Percentiles rank a stretch among this genome's conserved stretches.
Evolutionary conservation across 2,329 filamentous ascomycete genomes (phyloP).

Genomic region (Epichloe glyceriae): DNA sequence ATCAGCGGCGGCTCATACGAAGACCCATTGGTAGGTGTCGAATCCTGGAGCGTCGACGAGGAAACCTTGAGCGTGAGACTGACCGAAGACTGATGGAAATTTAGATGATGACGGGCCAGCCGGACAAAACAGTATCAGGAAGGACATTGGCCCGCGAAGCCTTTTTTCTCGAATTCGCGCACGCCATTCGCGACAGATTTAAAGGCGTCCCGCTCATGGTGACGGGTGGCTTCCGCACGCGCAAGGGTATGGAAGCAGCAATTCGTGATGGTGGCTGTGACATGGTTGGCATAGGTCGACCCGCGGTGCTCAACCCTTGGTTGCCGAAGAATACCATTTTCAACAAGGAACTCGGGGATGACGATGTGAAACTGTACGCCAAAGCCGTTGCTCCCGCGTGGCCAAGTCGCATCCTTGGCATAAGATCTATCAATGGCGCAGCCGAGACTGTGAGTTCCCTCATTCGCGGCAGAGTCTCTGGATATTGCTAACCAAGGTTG

Average conservation of each 20-base stretch:
- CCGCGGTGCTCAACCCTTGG: slow-evolving; percentile 24
- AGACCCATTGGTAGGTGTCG: slow-evolving; percentile 28
- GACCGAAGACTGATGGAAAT: background rate
- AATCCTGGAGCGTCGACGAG: background rate
- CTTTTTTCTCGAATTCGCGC: slow-evolving; percentile 55
- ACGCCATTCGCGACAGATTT: slow-evolving; percentile 32
- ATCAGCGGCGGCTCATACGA: slow-evolving; percentile 52
- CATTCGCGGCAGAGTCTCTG: background rate
- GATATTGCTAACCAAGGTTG: background rate
- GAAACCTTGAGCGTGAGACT: background rate
- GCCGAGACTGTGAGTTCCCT: slow-evolving; percentile 8
- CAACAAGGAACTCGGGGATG: slow-evolving; percentile 20
- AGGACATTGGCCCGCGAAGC: slow-evolving; percentile 44
- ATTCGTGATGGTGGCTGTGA: slow-evolving; percentile 26
- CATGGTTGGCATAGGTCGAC: slow-evolving; percentile 27
- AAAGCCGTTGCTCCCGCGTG: slow-evolving; percentile 14
- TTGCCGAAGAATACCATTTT: slow-evolving; percentile 24
- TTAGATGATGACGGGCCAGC: slow-evolving; percentile 3
- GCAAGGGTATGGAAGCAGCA: slow-evolving; percentile 27
- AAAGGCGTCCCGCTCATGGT: slow-evolving; percentile 38
- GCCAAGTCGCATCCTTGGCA: slow-evolving; percentile 12
- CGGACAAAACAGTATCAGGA: background rate
- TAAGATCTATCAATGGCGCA: slow-evolving; percentile 6
- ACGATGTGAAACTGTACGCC: slow-evolving; percentile 19
- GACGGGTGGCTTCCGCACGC: slow-evolving; percentile 49